Evolutionary conservation across 2,329 filamentous ascomycete genomes (phyloP).

Genomic region (Didymella lethalis): DNA sequence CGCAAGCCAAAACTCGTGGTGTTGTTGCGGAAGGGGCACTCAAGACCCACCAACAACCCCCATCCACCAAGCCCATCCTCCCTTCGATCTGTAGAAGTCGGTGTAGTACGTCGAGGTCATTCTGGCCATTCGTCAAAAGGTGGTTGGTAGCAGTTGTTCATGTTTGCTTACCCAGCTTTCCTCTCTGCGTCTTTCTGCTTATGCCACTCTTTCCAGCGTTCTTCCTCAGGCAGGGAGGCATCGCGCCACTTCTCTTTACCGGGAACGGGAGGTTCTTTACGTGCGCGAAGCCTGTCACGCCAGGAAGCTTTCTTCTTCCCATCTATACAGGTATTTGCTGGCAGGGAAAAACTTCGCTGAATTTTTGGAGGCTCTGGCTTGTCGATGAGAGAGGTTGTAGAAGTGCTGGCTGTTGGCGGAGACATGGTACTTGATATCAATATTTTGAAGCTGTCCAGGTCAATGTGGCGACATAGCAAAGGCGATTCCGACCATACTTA

Average conservation of each 20-base stretch:
- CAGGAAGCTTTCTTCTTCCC: conserved; percentile 13
- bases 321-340: not conserved
- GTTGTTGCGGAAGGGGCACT: not conserved
- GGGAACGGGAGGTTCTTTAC: conserved; percentile 6
- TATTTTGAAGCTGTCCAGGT: too few relatives aligned
- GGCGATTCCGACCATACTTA: not conserved
- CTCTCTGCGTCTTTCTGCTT: conserved; percentile 36
- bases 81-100: conserved; percentile 26
- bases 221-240: conserved; percentile 32
- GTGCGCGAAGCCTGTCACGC: conserved; percentile 20
- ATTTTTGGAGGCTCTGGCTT: conserved; percentile 5
- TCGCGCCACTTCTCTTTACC: conserved; percentile 37
- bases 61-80: conserved; percentile 24
- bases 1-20: not conserved
- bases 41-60: not conserved
- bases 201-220: conserved; percentile 41
- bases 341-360: conserved; percentile 10
- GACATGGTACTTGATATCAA: not conserved
- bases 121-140: not conserved
- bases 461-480: too few relatives aligned
- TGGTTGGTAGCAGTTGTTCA: not conserved
- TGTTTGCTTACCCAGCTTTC: conserved; percentile 20
- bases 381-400: conserved; percentile 4
- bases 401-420: conserved; percentile 3
- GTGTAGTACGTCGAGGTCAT: conserved; percentile 25